Percentiles rank a stretch among this genome's conserved stretches.
Evolutionary conservation across 768 basidiomycete genomes (phyloP).

Genomic region (Megacollybia marginata): DNA sequence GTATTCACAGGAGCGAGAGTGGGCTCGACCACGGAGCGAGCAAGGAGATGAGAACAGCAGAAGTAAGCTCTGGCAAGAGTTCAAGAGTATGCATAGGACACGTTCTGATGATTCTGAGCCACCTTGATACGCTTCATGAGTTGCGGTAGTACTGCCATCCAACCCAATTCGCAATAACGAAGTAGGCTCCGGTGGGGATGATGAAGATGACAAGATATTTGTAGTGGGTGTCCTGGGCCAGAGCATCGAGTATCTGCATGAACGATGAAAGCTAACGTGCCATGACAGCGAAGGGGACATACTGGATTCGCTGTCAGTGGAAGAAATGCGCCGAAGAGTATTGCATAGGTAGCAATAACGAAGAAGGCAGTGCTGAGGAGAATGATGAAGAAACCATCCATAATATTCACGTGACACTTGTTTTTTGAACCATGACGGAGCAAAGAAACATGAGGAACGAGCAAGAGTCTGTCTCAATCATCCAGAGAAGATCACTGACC

Average conservation of each 20-base stretch:
- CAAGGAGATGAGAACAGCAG: slow-evolving; percentile 28
- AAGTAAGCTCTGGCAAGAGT: slow-evolving; percentile 48
- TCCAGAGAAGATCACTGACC: background rate
- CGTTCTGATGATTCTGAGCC: slow-evolving; percentile 34
- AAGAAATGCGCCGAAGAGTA: slow-evolving; percentile 59
- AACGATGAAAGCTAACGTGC: background rate
- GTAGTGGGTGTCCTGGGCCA: slow-evolving; percentile 78
- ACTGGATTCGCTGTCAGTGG: slow-evolving; percentile 47
- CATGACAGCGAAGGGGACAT: slow-evolving; percentile 12
- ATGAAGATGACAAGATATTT: slow-evolving; percentile 79
- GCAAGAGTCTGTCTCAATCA: background rate
- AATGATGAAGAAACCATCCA: slow-evolving; percentile 40
- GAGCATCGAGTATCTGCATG: slow-evolving; percentile 50
- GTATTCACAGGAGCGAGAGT: slow-evolving; percentile 14
- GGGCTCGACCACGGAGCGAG: slow-evolving; percentile 10
- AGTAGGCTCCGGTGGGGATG: slow-evolving; percentile 77
- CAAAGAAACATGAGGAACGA: background rate
- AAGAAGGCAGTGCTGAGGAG: slow-evolving; percentile 44
- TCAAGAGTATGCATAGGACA: slow-evolving; percentile 40
- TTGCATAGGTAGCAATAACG: slow-evolving; percentile 48
- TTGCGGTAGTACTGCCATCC: slow-evolving; percentile 97
- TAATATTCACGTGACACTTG: background rate
- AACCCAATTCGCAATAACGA: slow-evolving; percentile 97
- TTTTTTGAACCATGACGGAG: background rate
- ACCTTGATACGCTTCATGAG: slow-evolving; percentile 32